phyloP scores from a whole-genome alignment of 805 yeast species.

The Maudiozyma pseudohumilis region DNA sequence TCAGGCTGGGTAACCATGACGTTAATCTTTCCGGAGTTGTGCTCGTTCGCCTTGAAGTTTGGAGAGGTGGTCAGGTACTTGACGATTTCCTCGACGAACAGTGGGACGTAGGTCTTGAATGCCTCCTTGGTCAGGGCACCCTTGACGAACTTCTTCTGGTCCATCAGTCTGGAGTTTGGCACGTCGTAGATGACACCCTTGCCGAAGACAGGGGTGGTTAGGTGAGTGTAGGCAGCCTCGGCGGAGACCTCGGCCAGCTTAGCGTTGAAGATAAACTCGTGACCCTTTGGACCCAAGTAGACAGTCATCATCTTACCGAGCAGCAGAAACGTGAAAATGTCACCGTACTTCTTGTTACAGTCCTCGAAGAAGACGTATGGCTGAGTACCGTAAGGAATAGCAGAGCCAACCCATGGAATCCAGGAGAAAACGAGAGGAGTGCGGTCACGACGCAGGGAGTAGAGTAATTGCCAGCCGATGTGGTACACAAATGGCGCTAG shows the following conservation, averaged over 20 bases:
- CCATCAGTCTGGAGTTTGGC: conserved; percentile 90
- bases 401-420: conserved; percentile 94
- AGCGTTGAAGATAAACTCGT: conserved; percentile 89
- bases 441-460: conserved; percentile 67
- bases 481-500: conserved; percentile 53
- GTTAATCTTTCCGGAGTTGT: conserved; percentile 41
- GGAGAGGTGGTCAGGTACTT: conserved; percentile 50
- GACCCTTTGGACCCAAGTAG: conserved; percentile 93
- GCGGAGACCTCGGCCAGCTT: conserved; percentile 86
- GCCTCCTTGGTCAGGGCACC: conserved; percentile 78
- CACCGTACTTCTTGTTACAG: conserved; percentile 79
- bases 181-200: conserved; percentile 96
- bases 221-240: conserved; percentile 88
- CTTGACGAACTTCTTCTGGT: conserved; percentile 94
- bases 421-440: conserved; percentile 87
- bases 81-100: conserved; percentile 67
- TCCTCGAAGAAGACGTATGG: conserved; percentile 83
- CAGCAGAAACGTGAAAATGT: conserved; percentile 81
- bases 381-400: conserved; percentile 79
- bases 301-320: conserved; percentile 93
- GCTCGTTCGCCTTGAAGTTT: conserved; percentile 35
- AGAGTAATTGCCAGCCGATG: conserved; percentile 54
- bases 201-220: conserved; percentile 99
- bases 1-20: conserved; percentile 87
- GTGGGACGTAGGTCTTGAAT: conserved; percentile 78